Base-by-base conservation (phyloP, 1,284 basidiomycete genomes). In the Hypsizygus ulmarius region DNA sequence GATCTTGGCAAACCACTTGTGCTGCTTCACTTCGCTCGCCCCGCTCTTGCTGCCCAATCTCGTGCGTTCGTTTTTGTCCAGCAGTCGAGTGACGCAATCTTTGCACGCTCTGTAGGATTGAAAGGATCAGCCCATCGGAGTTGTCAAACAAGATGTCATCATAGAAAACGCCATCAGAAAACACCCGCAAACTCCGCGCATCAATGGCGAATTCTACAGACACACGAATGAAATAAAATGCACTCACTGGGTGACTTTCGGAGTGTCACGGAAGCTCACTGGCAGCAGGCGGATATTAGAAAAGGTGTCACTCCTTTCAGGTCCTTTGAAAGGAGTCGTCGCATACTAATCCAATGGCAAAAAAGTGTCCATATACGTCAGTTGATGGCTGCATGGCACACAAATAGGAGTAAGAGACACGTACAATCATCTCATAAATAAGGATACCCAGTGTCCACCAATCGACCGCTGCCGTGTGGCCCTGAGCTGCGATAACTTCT, bases 391-490 rank as follows among this genome's bases (percentile, higher is more conserved):
- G 47, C 50, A 50, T 56, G 55, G 52, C 52, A 56, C 59, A 57
- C 59, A 63, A 59, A 63, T 58, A 52, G 15, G 57, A 53, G 53
- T 56, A 55, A 56, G 45, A 56, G 21, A 63, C 51, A 87, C 92
- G 78, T 75, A 95, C 93, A 70, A 99, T 97, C 97, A 99, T 99
- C 75, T 99, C 97, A 73, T 96, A 97, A 61, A 99, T 93, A 61
- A 99, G 80, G 61, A 99, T 99, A 33, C 97, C 97, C 43, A 97
- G 75, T 28, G 96, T 99, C 97, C 93, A 98, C 96, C 96, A 99
- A 71, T 99, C 97, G 44, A 99, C 97, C 6, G 97, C 94, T 52
- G 92, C 93, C 30, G 96, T 97, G 71, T 99, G 97, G 11, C 97
- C 97, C 65, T 92, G 85, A 38, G 94, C 95, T 63, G 93, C 92